Percentiles rank a stretch among this genome's conserved stretches.
Evolutionary conservation across 202 grass and related monocot species (phyloP).

Genomic region (Zizania palustris): DNA sequence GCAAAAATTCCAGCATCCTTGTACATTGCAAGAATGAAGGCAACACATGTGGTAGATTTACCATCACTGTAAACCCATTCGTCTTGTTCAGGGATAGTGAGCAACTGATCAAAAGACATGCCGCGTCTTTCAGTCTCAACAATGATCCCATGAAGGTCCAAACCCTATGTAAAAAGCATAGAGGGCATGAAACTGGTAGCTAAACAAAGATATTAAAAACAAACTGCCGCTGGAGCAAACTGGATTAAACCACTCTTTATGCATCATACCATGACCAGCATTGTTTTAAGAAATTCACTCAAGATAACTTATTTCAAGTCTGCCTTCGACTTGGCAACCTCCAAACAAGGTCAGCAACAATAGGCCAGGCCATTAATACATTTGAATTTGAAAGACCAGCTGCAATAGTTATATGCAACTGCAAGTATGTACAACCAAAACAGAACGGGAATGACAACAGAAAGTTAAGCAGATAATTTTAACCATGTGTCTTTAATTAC

Average conservation of each 20-base stretch:
- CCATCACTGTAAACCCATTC: conserved; percentile 99
- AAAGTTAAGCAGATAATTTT: conserved; percentile 6
- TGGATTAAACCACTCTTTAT: not conserved
- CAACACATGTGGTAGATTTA: conserved; percentile 95
- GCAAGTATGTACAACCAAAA: conserved; percentile 1
- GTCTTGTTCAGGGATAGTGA: conserved; percentile 91
- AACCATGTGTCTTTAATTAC: not conserved
- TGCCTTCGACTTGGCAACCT: not conserved
- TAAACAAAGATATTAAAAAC: conserved; percentile 13
- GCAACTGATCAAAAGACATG: conserved; percentile 96
- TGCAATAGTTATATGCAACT: not conserved
- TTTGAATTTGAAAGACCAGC: not conserved
- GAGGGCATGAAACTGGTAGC: conserved; percentile 35
- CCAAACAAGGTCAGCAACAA: not conserved
- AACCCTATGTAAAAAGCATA: conserved; percentile 52
- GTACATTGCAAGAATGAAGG: conserved; percentile 94
- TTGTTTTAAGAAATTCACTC: not conserved
- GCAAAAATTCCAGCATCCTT: conserved; percentile 88
- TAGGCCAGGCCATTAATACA: not conserved
- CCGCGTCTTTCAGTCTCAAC: conserved; percentile 81
- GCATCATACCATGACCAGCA: conserved; percentile 11
- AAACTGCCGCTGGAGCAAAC: not conserved
- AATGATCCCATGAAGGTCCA: conserved; percentile 91
- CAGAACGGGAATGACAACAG: not conserved
- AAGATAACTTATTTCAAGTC: not conserved